Conservation (phyloP, 129 eudicot genomes). For the Lonicera japonica region DNA sequence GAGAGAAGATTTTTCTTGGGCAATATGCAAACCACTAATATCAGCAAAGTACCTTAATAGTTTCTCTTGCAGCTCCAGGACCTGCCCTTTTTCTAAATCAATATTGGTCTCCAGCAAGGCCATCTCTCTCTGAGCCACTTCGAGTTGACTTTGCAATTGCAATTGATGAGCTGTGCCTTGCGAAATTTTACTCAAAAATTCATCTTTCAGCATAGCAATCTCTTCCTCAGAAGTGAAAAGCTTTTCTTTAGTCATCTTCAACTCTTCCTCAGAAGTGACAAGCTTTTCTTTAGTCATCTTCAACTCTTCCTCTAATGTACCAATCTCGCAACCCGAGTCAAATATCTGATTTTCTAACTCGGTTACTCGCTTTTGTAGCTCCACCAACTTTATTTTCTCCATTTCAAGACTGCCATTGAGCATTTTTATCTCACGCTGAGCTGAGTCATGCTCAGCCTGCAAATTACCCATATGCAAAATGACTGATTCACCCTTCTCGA, state of each 20-base stretch:
- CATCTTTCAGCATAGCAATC: slow-evolving; percentile 14
- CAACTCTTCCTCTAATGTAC: slow-evolving; percentile 26
- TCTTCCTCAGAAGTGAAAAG: slow-evolving; percentile 30
- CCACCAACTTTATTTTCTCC: slow-evolving; percentile 35
- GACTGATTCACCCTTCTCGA: slow-evolving; percentile 23
- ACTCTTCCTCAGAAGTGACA: slow-evolving; percentile 23
- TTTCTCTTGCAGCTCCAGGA: slow-evolving; percentile 39
- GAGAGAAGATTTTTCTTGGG: slow-evolving; percentile 8
- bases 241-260: slow-evolving; percentile 24
- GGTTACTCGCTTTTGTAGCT: slow-evolving; percentile 41
- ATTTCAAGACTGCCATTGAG: slow-evolving; percentile 25
- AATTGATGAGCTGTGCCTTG: slow-evolving; percentile 1
- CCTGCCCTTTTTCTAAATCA: slow-evolving; percentile 31
- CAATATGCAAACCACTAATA: slow-evolving; percentile 2
- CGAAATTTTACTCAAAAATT: slow-evolving; percentile 16
- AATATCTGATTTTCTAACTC: slow-evolving; percentile 27
- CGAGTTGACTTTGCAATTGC: slow-evolving; percentile 24
- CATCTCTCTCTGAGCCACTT: slow-evolving; percentile 19
- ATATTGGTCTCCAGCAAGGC: slow-evolving; percentile 31
- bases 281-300: slow-evolving; percentile 26
- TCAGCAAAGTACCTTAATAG: slow-evolving; percentile 26
- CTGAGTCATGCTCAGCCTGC: slow-evolving; percentile 27
- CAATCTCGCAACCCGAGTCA: slow-evolving; percentile 19
- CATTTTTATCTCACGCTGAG: slow-evolving; percentile 15
- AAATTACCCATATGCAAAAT: slow-evolving; percentile 5